Percentiles rank a stretch among this genome's conserved stretches.
phyloP scores from a whole-genome alignment of 805 yeast genomes.

The Candida broadrunensis region DNA sequence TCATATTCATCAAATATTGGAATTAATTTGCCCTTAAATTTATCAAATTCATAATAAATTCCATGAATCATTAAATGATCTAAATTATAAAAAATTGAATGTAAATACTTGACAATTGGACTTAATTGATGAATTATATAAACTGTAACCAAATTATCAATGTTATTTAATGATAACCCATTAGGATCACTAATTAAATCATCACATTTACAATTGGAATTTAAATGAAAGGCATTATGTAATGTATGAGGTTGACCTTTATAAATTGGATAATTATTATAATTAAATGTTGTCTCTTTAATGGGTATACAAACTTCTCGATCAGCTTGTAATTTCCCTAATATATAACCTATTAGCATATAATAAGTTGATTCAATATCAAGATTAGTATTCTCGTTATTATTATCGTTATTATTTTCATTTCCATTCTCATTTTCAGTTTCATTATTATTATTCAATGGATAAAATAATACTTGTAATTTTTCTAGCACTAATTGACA shows the following conservation, averaged over 20 bases:
- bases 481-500: slow-evolving; percentile 25
- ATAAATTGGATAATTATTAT: slow-evolving; percentile 26
- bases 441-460: slow-evolving; percentile 13
- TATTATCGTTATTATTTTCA: slow-evolving; percentile 9
- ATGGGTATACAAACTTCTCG: slow-evolving; percentile 35
- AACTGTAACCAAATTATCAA: slow-evolving; percentile 32
- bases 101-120: slow-evolving; percentile 26
- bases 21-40: slow-evolving; percentile 8
- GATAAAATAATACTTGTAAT: slow-evolving; percentile 17
- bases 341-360: slow-evolving; percentile 28
- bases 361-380: slow-evolving; percentile 27
- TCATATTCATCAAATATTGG: slow-evolving; percentile 26
- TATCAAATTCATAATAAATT: slow-evolving; percentile 22
- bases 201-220: slow-evolving; percentile 18
- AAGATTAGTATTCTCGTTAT: neutral
- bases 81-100: slow-evolving; percentile 18
- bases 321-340: slow-evolving; percentile 33
- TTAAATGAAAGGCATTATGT: slow-evolving; percentile 26
- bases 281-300: slow-evolving; percentile 20
- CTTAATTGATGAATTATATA: slow-evolving; percentile 32
- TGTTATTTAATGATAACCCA: slow-evolving; percentile 17
- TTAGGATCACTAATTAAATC: slow-evolving; percentile 18
- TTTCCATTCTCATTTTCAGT: slow-evolving; percentile 1
- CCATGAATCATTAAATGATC: slow-evolving; percentile 35
- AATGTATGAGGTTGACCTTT: slow-evolving; percentile 35